Evolutionary conservation across 2,329 filamentous ascomycete species (phyloP).

Genomic region (Albophoma yamanashiensis): DNA sequence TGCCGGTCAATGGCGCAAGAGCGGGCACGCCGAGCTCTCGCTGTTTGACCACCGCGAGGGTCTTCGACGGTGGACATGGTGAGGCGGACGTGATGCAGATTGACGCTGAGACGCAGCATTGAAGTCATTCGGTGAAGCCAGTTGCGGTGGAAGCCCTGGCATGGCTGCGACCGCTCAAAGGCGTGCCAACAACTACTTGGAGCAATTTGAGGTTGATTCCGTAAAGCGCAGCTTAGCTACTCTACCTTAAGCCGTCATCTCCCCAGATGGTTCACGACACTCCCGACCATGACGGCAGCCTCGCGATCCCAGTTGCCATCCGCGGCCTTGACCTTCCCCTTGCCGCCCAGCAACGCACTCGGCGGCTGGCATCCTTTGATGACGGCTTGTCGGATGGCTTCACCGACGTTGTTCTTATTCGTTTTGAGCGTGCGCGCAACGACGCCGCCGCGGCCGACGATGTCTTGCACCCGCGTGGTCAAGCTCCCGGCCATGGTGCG

Average conservation of each 20-base stretch:
- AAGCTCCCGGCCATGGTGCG: constrained; percentile 73
- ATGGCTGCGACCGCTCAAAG: not conserved
- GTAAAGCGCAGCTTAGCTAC: not conserved
- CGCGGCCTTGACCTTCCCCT: constrained; percentile 35
- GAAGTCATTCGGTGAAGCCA: not conserved
- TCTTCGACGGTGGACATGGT: not conserved
- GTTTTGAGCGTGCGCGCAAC: constrained; percentile 69
- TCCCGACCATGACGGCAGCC: constrained; percentile 87
- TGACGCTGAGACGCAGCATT: too few relatives aligned
- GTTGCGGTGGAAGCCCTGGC: not conserved
- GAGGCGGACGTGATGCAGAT: too few relatives aligned
- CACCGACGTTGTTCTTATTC: constrained; percentile 63
- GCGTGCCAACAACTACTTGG: not conserved
- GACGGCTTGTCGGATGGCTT: constrained; percentile 76
- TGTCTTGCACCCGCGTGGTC: constrained; percentile 69
- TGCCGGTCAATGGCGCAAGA: not conserved
- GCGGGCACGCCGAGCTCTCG: not conserved
- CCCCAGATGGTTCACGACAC: constrained; percentile 53
- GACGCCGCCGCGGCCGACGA: constrained; percentile 71
- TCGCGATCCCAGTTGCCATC: constrained; percentile 72
- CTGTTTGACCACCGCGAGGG: not conserved
- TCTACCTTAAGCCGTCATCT: constrained; percentile 13
- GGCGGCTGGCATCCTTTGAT: constrained; percentile 64
- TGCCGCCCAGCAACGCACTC: constrained; percentile 32
- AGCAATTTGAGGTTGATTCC: not conserved